Evolutionary conservation across 495 filamentous ascomycete species (phyloP).

Genomic region (Diplogelasinospora grovesii): DNA sequence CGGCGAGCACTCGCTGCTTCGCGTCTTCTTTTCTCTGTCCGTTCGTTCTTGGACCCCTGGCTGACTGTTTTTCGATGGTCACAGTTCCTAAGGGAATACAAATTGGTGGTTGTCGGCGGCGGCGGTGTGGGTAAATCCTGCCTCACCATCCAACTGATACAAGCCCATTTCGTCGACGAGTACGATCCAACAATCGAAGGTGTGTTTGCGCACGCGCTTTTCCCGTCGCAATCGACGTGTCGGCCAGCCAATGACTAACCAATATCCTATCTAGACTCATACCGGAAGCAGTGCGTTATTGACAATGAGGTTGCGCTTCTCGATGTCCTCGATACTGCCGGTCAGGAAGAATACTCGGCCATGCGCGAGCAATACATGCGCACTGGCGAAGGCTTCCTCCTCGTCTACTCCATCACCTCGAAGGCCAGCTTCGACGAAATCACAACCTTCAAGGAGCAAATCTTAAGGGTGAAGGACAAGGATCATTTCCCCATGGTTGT

Average conservation of each 20-base stretch:
- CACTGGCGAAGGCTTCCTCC: constrained; percentile 94
- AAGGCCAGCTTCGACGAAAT: constrained; percentile 98
- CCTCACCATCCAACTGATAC: constrained; percentile 98
- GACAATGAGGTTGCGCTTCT: constrained; percentile 96
- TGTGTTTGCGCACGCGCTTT: too few species aligned
- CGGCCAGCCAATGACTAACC: constrained; percentile 7
- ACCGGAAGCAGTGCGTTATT: constrained; percentile 98
- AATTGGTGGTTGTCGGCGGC: constrained; percentile 94
- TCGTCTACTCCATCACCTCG: constrained; percentile 97
- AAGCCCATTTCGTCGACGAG: constrained; percentile 98
- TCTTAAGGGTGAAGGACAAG: constrained; percentile 96
- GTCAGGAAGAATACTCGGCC: constrained; percentile 97
- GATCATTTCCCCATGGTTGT: constrained; percentile 99
- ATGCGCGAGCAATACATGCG: constrained; percentile 99
- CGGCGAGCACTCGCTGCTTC: not conserved
- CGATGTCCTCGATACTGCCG: constrained; percentile 95
- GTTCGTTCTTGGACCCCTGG: constrained; percentile 2
- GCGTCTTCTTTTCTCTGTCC: not conserved
- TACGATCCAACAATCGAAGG: constrained; percentile 99
- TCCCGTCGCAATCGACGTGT: not conserved
- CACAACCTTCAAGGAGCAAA: constrained; percentile 96
- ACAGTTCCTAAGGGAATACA: constrained; percentile 97
- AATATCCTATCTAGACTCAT: constrained; percentile 65
- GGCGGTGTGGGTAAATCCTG: constrained; percentile 99
- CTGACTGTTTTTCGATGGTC: constrained; percentile 9